Evolutionary conservation across 225 moss, liverwort and hornwort species (phyloP).

Genomic region (Ulota crispa): DNA sequence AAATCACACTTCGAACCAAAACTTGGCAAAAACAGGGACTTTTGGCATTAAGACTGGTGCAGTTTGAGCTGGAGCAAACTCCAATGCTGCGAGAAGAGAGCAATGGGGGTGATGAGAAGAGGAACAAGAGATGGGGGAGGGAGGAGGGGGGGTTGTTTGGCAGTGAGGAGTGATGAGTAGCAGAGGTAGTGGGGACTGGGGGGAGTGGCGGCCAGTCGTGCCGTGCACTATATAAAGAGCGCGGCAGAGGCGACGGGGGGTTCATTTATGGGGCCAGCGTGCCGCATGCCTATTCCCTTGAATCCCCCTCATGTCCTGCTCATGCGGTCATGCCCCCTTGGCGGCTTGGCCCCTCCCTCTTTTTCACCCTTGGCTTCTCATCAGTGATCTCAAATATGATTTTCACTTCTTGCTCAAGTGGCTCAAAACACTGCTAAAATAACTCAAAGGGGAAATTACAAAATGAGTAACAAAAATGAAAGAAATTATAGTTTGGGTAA

Average conservation of each 20-base stretch:
- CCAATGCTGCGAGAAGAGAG: background rate
- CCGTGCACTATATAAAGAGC: constrained; percentile 36
- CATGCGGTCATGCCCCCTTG: background rate
- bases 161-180: constrained; percentile 17
- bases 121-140: background rate
- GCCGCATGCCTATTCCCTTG: background rate
- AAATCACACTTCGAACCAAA: background rate
- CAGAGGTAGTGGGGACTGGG: background rate
- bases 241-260: background rate
- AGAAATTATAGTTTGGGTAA: no score
- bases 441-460: no score
- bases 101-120: background rate
- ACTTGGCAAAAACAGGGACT: background rate
- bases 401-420: no score
- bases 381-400: no score
- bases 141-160: background rate
- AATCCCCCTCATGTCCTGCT: background rate
- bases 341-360: no score
- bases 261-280: constrained; percentile 13
- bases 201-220: constrained; percentile 27
- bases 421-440: no score
- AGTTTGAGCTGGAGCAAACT: no score
- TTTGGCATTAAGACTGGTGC: rapidly evolving
- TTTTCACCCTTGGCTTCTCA: no score
- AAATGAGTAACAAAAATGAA: no score